These are phyloP conservation scores for Aspergillus udagawae DNA, from an alignment of 2,329 filamentous ascomycete species.

Conservation along the genomic window DNA sequence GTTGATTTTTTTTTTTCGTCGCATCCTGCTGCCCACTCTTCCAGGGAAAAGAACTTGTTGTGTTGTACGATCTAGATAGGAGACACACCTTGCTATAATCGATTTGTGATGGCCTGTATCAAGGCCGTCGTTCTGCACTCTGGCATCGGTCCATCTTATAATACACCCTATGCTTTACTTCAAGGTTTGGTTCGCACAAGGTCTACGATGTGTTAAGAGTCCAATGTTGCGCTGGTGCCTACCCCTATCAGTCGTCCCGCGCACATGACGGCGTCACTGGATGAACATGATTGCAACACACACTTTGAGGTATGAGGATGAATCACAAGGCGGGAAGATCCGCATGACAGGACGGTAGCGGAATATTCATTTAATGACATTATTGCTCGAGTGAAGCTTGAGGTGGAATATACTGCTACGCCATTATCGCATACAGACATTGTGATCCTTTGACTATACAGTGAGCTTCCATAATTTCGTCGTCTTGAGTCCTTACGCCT, in stretches of 20 bases:
- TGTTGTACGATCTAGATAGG: neutral
- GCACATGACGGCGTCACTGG: conserved; percentile 1
- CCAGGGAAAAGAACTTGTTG: neutral
- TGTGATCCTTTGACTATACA: neutral
- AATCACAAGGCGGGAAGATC: neutral
- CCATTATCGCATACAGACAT: neutral
- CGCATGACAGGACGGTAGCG: neutral
- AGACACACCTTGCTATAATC: neutral
- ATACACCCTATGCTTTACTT: neutral
- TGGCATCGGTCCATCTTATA: neutral
- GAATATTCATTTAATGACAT: neutral
- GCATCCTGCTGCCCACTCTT: conserved; percentile 2
- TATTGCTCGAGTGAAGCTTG: neutral
- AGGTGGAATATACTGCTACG: neutral
- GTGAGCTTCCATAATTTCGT: neutral
- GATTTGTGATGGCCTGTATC: neutral
- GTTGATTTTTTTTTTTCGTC: conserved; percentile 5
- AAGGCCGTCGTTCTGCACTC: neutral
- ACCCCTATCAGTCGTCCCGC: neutral
- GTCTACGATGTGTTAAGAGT: neutral
- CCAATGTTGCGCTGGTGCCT: neutral
- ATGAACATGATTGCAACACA: neutral
- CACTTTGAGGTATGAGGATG: neutral
- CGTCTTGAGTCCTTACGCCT: neutral
- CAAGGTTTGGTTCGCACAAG: neutral